A percentile compares a stretch with the other conserved stretches of the same genome.
phyloP scores from a whole-genome alignment of 495 filamentous ascomycete species.

The Penicillium angulare region DNA sequence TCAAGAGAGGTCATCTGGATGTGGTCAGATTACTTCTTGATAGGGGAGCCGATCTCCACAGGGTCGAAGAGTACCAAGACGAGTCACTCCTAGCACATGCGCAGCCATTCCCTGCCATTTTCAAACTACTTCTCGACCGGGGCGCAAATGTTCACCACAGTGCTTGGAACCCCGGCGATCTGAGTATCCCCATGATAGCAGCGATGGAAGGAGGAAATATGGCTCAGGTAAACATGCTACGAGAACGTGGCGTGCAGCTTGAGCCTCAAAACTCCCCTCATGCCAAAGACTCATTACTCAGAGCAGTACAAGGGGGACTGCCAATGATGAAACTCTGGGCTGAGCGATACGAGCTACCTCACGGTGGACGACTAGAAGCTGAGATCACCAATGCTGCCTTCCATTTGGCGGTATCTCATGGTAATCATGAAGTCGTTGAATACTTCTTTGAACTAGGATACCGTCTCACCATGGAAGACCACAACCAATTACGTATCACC shows the following conservation, averaged over 20 bases:
- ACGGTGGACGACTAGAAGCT: background rate
- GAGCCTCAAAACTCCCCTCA: background rate
- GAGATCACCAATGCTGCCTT: background rate
- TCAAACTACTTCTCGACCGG: background rate
- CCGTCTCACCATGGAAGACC: background rate
- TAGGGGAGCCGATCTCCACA: background rate
- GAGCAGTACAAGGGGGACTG: background rate
- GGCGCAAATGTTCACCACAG: background rate
- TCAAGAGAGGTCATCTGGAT: background rate
- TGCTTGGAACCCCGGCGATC: background rate
- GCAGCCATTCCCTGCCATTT: background rate
- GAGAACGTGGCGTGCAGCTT: background rate
- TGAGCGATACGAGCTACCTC: background rate
- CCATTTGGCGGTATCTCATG: background rate
- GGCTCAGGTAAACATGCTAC: background rate
- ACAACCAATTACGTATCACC: background rate
- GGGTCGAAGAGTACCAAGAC: background rate
- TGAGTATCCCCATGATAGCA: background rate
- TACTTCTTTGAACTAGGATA: background rate
- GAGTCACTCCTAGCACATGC: background rate
- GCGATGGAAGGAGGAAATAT: background rate
- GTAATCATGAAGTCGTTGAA: background rate
- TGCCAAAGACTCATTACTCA: background rate
- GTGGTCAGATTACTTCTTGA: background rate
- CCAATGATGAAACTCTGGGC: background rate